Percentiles rank a stretch among this genome's conserved stretches.
These are phyloP conservation scores for Lepidium aucheri DNA, from an alignment of 345 rosid species.

Conservation along the genomic window DNA sequence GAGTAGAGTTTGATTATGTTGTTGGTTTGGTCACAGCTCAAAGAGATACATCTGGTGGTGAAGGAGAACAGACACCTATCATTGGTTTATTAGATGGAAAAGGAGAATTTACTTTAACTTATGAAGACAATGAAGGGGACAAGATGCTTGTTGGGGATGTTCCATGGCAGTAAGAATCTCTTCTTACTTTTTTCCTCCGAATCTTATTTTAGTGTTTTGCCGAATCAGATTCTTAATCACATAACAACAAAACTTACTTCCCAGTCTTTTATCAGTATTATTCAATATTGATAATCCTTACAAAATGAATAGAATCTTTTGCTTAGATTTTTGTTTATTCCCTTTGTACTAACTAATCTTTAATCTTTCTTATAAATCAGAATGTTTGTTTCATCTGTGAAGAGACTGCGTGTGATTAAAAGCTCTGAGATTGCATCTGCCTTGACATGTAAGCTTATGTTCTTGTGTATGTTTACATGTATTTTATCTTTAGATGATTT, in stretches of 20 bases:
- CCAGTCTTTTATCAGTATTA: not conserved
- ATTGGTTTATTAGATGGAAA: conserved; percentile 66
- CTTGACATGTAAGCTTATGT: conserved; percentile 22
- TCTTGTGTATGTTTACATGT: not conserved
- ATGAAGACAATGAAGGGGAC: conserved; percentile 99
- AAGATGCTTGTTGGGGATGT: conserved; percentile 99
- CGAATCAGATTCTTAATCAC: conserved; percentile 22
- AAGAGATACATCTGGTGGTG: conserved; percentile 56
- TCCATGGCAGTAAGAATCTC: conserved; percentile 95
- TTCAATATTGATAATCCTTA: not conserved
- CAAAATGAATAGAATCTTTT: not conserved
- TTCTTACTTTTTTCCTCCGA: conserved; percentile 13
- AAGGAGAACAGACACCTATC: conserved; percentile 60
- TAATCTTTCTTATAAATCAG: conserved; percentile 31
- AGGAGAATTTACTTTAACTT: conserved; percentile 93
- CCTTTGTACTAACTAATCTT: conserved; percentile 2
- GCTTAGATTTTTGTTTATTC: not conserved
- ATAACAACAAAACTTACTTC: conserved; percentile 15
- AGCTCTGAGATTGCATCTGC: conserved; percentile 57
- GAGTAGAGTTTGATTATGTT: not conserved
- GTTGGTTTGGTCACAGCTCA: conserved; percentile 44
- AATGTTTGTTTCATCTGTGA: conserved; percentile 91
- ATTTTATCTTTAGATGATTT: not conserved
- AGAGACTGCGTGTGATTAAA: conserved; percentile 91
- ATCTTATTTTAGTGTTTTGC: conserved; percentile 34